phyloP scores from a whole-genome alignment of 768 basidiomycete genomes.

The Termitomyces sp. region DNA sequence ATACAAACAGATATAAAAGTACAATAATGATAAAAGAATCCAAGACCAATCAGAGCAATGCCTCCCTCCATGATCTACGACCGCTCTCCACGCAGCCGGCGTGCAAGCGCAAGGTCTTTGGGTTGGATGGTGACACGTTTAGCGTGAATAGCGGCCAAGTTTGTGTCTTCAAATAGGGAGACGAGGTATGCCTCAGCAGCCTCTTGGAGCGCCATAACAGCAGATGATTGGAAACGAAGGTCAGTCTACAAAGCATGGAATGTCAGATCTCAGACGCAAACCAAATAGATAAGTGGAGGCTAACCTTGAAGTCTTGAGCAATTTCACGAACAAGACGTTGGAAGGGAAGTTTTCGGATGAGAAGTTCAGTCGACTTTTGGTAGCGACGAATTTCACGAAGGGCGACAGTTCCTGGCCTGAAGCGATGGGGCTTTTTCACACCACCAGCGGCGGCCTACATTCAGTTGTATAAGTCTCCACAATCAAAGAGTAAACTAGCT shows the following conservation, averaged over 20 bases:
- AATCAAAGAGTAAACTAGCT: neutral
- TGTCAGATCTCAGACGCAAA: neutral
- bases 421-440: constrained; percentile 92
- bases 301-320: constrained; percentile 85
- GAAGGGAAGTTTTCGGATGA: constrained; percentile 88
- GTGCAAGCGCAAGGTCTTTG: constrained; percentile 79
- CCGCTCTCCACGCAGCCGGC: constrained; percentile 75
- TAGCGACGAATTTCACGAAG: constrained; percentile 87
- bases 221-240: constrained; percentile 87
- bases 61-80: constrained; percentile 35
- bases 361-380: constrained; percentile 84
- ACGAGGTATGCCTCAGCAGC: constrained; percentile 81
- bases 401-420: constrained; percentile 81
- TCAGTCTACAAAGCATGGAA: constrained; percentile 44
- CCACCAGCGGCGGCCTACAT: constrained; percentile 62
- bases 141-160: constrained; percentile 81
- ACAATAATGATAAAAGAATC: constrained; percentile 15
- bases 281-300: constrained; percentile 2
- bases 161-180: constrained; percentile 76
- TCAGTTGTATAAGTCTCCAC: neutral
- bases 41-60: constrained; percentile 1
- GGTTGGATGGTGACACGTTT: constrained; percentile 85
- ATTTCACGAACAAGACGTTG: constrained; percentile 88
- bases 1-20: constrained; percentile 16
- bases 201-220: constrained; percentile 84